Evolutionary conservation across 805 yeast species (phyloP), one percentile per base, ranked within the genome.

Genomic region (Candida ortonii): DNA sequence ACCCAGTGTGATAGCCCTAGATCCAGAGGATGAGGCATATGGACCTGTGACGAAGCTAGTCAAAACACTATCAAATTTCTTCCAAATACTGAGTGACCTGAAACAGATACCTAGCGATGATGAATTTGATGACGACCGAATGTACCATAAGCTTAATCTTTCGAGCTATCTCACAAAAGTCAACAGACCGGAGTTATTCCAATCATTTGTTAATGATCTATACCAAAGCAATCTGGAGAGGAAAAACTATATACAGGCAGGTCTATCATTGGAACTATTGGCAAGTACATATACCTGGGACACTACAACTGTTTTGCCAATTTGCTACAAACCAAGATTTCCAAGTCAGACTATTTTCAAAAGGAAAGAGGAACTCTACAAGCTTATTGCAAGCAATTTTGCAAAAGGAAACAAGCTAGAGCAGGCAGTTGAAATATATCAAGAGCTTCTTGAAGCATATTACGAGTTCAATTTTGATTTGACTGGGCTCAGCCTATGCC

Each of bases 71-170:
- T 59, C 76, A 16, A 80, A 76, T 16, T 84, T 84, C 58, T 60
- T 85, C 38, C 76, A 70, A 34, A 75, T 78, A 11, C 68, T 84
- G 50, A 70, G 76, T 41, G 86, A 84, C 49, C 72, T 83, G 48
- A 74, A 74, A 47, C 71, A 74, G 38, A 86, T 87, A 38, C 96
- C 96, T 10, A 71, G 70, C 29, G 88, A 88, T 13, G 79, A 79
- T 25, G 95, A 86, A 51, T 88, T 83, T 58, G 90, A 84, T 49
- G 90, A 84, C 55, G 96, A 87, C 58, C 69, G 95, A 51, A 80
- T 88, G 5, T 82, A 84, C 72, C 84, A 82, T 54, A 76, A 77
- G 40, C 68, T 87, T 53, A 82, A 80, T 49, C 79, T 86, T 50
- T 75, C 84, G 43, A 80, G 87, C 25, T 85, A 76, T 60, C 67